Base-by-base conservation (phyloP, 176 grass and related monocot species). In the Oryza punctata region DNA sequence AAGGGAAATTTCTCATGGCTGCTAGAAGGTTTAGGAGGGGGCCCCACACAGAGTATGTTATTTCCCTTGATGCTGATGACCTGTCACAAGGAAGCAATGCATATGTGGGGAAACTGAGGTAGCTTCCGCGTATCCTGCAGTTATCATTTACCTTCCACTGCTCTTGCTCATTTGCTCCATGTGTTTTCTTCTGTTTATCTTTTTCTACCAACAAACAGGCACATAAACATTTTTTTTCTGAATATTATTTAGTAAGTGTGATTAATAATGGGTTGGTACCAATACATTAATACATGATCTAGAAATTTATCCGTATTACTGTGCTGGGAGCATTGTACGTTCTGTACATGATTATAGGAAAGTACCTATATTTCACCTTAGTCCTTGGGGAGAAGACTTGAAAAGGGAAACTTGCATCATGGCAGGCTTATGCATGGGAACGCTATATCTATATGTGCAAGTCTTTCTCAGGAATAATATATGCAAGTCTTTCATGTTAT, bases 21-120 rank as follows among this genome's bases (percentile, higher is more conserved):
- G 86, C 87, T 82, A 87, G 79, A 91, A 91, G 81, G 33, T 72
- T 78, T 91, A 82, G 84, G 47, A 32, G 83, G 67, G 67, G 86
- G 86, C 35, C 25, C 16, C 49, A 89, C 3, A 76, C 27, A 52
- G 86, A 91, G 65, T 94, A 91, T 69, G 85, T 91, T 46, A 87
- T 94, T 50, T 94, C 89, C 35, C 84, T 94, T 65, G 77, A 94
- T 85, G 76, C 24, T 32, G 80, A 85, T 64, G 86, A 91, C n/a
- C 44, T 82, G 9, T 91, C 82, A 44, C 89, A 91, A 94, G 83
- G 89, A 79, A 78, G 78, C 78, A 87, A 75, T 59, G 86, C 89
- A 77, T 94, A 91, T 87, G 1, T 91, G 26, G 92, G 91, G 49
- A 89, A 91, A 75, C 76, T 94, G 84, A 89, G 92, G 92, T 94